Evolutionary conservation across 352 stramenopile genomes (phyloP).

Genomic region (Pythium myriotylum): DNA sequence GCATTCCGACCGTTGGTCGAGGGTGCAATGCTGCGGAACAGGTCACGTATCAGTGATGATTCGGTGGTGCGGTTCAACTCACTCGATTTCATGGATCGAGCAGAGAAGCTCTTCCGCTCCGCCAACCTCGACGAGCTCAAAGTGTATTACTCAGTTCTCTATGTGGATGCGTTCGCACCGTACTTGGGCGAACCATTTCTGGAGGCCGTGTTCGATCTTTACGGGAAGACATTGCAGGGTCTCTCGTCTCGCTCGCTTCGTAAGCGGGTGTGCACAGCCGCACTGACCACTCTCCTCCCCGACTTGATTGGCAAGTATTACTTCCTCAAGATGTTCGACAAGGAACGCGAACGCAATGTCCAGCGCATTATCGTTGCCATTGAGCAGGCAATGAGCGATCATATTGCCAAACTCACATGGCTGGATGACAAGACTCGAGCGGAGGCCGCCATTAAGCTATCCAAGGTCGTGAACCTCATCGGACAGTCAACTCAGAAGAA

Average conservation of each 20-base stretch:
- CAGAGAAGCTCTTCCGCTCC: constrained; percentile 34
- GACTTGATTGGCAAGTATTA: constrained; percentile 77
- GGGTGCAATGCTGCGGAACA: background rate
- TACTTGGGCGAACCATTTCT: constrained; percentile 68
- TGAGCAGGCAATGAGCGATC: constrained; percentile 69
- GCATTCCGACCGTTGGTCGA: background rate
- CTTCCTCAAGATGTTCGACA: constrained; percentile 73
- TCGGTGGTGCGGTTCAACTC: constrained; percentile 41
- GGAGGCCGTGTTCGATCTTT: constrained; percentile 88
- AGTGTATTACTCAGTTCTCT: constrained; percentile 47
- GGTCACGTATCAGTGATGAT: background rate
- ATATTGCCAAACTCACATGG: constrained; percentile 88
- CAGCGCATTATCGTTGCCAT: constrained; percentile 82
- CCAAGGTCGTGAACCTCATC: constrained; percentile 36
- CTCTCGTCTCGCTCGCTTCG: constrained; percentile 54
- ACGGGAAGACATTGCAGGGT: constrained; percentile 64
- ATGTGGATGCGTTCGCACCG: constrained; percentile 34
- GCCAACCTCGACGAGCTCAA: constrained; percentile 41
- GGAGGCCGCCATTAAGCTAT: constrained; percentile 84
- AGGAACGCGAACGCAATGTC: constrained; percentile 59
- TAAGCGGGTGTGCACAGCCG: constrained; percentile 61
- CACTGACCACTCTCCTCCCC: constrained; percentile 37
- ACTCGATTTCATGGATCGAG: constrained; percentile 47
- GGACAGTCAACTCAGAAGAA: constrained; percentile 42
- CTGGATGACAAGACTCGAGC: constrained; percentile 81